Percentiles rank a stretch among this genome's conserved stretches.
Conservation (phyloP, 2,329 filamentous ascomycete species). For the Dothiorella sarmentorum region DNA sequence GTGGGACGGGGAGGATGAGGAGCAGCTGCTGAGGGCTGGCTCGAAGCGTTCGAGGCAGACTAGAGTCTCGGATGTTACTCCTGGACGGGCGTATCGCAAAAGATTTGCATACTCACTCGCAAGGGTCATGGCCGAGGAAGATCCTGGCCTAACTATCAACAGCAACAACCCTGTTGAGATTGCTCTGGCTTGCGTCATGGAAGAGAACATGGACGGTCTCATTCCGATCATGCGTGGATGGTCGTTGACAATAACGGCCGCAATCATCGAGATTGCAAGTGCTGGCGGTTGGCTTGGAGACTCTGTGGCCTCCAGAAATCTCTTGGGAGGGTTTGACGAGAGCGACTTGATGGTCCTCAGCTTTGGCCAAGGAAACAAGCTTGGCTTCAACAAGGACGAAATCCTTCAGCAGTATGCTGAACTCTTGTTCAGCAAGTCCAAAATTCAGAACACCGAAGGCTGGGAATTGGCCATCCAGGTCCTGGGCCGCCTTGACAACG, state of each 20-base stretch:
- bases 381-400: constrained; percentile 71
- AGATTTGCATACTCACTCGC: constrained; percentile 39
- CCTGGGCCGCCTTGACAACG: constrained; percentile 75
- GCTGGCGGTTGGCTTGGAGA: constrained; percentile 72
- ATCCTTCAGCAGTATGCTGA: constrained; percentile 74
- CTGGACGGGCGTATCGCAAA: constrained; percentile 67
- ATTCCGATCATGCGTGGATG: constrained; percentile 71
- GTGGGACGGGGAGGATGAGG: constrained; percentile 76
- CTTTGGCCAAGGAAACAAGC: constrained; percentile 55
- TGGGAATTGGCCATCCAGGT: constrained; percentile 89
- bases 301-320: constrained; percentile 48
- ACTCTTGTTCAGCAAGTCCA: constrained; percentile 49
- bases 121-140: constrained; percentile 57
- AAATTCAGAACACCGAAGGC: constrained; percentile 21
- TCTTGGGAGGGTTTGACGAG: constrained; percentile 69
- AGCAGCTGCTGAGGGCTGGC: constrained; percentile 35
- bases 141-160: constrained; percentile 69
- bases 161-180: constrained; percentile 73
- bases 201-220: constrained; percentile 75
- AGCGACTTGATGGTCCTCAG: constrained; percentile 84
- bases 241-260: constrained; percentile 75
- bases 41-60: constrained; percentile 40
- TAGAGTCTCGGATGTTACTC: constrained; percentile 49
- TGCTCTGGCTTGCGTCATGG: constrained; percentile 75
- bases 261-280: constrained; percentile 80